Conservation (phyloP, 805 yeast species). For the Wickerhamiella qilinensis region DNA sequence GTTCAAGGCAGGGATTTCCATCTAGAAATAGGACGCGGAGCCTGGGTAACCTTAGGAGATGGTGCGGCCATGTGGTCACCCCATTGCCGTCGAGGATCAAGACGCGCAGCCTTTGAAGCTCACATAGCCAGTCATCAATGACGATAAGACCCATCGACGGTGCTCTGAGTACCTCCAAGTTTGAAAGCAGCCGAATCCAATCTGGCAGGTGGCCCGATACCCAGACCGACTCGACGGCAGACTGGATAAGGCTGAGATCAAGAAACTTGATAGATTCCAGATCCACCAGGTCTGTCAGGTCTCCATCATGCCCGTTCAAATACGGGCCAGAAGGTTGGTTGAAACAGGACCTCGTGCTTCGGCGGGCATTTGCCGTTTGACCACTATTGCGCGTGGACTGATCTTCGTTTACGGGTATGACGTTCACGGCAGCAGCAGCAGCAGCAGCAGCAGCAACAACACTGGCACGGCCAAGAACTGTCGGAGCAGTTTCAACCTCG, state of each 20-base stretch:
- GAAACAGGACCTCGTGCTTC: too few species aligned
- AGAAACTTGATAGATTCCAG: conserved; percentile 5
- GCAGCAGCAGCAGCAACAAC: too few species aligned
- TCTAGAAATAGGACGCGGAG: conserved; percentile 14
- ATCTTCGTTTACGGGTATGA: too few species aligned
- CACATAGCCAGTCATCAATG: conserved; percentile 17
- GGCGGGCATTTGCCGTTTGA: too few species aligned
- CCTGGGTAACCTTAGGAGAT: conserved; percentile 10
- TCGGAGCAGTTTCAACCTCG: too few species aligned
- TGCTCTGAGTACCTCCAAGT: conserved; percentile 14
- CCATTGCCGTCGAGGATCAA: conserved; percentile 13
- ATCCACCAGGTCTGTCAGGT: neutral
- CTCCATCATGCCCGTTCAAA: neutral
- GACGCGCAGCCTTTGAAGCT: conserved; percentile 11
- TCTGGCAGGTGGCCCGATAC: conserved; percentile 16
- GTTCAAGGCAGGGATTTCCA: conserved; percentile 18
- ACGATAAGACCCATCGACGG: conserved; percentile 13
- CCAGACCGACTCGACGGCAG: conserved; percentile 9
- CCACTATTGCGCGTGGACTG: too few species aligned
- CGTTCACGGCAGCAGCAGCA: too few species aligned
- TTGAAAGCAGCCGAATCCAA: conserved; percentile 13
- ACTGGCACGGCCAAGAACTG: too few species aligned
- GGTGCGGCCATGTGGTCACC: conserved; percentile 20
- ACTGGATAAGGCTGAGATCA: conserved; percentile 11
- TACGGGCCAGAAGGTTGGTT: too few species aligned